A percentile compares a stretch with the other conserved stretches of the same genome.
Conservation (phyloP, 768 basidiomycete genomes). For the Tephrocybe sp. region DNA sequence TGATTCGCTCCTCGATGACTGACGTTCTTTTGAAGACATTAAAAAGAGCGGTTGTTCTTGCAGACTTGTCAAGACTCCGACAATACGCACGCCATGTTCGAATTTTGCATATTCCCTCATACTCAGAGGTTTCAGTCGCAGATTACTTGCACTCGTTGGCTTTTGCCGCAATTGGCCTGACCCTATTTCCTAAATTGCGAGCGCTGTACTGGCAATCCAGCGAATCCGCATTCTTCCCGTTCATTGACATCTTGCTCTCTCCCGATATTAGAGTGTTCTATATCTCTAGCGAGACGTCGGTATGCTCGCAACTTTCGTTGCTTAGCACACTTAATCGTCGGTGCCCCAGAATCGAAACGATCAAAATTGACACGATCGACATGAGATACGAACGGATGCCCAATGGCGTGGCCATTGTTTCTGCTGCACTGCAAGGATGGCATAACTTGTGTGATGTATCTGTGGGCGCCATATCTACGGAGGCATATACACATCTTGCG, state of each 20-base stretch:
- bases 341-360: not conserved
- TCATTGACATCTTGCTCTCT: not conserved
- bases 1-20: too few species aligned
- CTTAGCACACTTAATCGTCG: not conserved
- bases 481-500: not conserved
- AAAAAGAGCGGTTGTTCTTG: not conserved
- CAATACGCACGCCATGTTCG: not conserved
- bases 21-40: not conserved
- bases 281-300: too few species aligned
- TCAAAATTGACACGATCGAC: not conserved
- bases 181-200: not conserved
- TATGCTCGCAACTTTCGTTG: not conserved
- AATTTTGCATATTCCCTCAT: not conserved
- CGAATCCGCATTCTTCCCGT: not conserved
- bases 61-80: constrained; percentile 3
- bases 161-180: not conserved
- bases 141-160: not conserved
- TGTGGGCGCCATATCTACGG: not conserved
- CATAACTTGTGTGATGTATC: not conserved
- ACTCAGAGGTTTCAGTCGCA: not conserved
- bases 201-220: not conserved
- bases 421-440: not conserved
- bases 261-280: not conserved
- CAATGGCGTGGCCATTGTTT: not conserved
- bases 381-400: not conserved